A percentile compares a stretch with the other conserved stretches of the same genome.
phyloP scores from a whole-genome alignment of 1,284 basidiomycete genomes.

The Quambalaria eucalypti region DNA sequence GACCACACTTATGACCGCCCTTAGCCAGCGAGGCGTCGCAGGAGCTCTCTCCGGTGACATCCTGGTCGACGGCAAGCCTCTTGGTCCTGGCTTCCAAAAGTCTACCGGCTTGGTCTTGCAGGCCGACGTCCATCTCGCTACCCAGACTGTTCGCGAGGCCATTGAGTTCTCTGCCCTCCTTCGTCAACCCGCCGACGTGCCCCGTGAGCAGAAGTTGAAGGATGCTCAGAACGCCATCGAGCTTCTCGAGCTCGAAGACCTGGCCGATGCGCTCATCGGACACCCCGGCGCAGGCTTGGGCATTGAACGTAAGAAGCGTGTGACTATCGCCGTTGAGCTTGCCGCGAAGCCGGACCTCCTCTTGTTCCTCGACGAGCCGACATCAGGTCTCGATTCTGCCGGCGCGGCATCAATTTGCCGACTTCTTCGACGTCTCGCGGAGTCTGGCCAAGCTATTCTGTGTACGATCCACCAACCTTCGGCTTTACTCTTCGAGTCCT shows the following conservation, averaged over 20 bases:
- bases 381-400: slow-evolving; percentile 29
- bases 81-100: slow-evolving; percentile 13
- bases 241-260: slow-evolving; percentile 24
- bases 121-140: slow-evolving; percentile 28
- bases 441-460: slow-evolving; percentile 32
- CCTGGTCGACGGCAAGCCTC: slow-evolving; percentile 12
- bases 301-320: slow-evolving; percentile 29
- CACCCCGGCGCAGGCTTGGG: slow-evolving; percentile 29
- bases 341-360: slow-evolving; percentile 36
- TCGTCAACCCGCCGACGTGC: slow-evolving; percentile 25
- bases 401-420: slow-evolving; percentile 30
- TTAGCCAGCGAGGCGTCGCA: slow-evolving; percentile 10
- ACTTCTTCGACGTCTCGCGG: slow-evolving; percentile 25
- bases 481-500: slow-evolving; percentile 28
- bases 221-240: slow-evolving; percentile 27
- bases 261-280: slow-evolving; percentile 33
- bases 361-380: slow-evolving; percentile 42
- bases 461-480: slow-evolving; percentile 40
- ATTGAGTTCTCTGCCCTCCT: slow-evolving; percentile 33
- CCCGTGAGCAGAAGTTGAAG: slow-evolving; percentile 22
- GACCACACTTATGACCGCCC: slow-evolving; percentile 15
- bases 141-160: slow-evolving; percentile 34
- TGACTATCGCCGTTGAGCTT: slow-evolving; percentile 38
- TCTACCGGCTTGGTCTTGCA: slow-evolving; percentile 16
- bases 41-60: slow-evolving; percentile 12